phyloP scores from a whole-genome alignment of 805 yeast genomes.

The Jamesozyma rosinii region DNA sequence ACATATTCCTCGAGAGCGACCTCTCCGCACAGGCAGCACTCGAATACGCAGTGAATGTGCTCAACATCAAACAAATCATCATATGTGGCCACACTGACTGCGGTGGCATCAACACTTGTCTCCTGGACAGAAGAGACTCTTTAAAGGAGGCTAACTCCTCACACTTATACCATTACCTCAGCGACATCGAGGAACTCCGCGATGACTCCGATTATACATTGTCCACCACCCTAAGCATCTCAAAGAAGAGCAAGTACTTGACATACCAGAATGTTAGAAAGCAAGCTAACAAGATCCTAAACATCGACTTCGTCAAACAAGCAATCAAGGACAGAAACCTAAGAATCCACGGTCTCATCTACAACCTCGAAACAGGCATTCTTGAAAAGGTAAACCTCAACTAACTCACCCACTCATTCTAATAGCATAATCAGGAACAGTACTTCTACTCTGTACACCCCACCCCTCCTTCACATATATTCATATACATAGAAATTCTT shows the following conservation, averaged over 20 bases:
- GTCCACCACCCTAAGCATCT: background rate
- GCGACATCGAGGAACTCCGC: slow-evolving; percentile 58
- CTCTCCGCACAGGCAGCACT: slow-evolving; percentile 66
- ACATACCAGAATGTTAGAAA: slow-evolving; percentile 5
- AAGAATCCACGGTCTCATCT: slow-evolving; percentile 74
- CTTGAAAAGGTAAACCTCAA: slow-evolving; percentile 5
- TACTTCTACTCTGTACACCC: too few species aligned
- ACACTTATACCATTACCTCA: slow-evolving; percentile 37
- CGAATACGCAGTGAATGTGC: slow-evolving; percentile 78
- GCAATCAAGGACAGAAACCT: slow-evolving; percentile 22
- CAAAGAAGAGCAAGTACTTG: slow-evolving; percentile 3
- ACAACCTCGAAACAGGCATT: slow-evolving; percentile 72
- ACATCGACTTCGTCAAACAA: slow-evolving; percentile 1
- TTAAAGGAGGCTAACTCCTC: slow-evolving; percentile 25
- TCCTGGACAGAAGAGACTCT: slow-evolving; percentile 40
- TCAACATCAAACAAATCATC: slow-evolving; percentile 70
- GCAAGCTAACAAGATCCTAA: slow-evolving; percentile 6
- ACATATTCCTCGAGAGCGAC: slow-evolving; percentile 59
- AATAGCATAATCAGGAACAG: too few species aligned
- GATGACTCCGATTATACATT: slow-evolving; percentile 31
- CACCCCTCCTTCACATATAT: too few species aligned
- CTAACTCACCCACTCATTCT: background rate
- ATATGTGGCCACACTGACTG: slow-evolving; percentile 94
- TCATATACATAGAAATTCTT: too few species aligned
- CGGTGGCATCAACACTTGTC: slow-evolving; percentile 75